Evolutionary conservation across 73 alveolate genomes (phyloP).

Genomic region (Blepharisma stoltei): DNA sequence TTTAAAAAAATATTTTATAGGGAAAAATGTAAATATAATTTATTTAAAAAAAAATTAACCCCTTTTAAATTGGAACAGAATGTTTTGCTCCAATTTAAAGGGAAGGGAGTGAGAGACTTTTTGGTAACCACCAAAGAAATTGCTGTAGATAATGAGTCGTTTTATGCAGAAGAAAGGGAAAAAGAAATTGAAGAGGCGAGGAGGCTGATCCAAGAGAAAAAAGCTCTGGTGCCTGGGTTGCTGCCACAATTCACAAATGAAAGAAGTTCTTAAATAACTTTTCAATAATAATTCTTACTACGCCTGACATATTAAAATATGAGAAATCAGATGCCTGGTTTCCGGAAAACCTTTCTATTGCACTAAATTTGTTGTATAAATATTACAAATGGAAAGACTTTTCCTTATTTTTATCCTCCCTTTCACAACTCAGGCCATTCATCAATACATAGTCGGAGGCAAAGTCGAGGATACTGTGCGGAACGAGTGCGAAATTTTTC

Average conservation of each 20-base stretch:
- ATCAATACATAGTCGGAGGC: too few species aligned
- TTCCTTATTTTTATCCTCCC: too few species aligned
- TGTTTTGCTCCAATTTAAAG: too few species aligned
- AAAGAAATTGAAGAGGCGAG: conserved; percentile 74
- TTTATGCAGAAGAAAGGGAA: conserved; percentile 77
- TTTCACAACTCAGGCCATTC: too few species aligned
- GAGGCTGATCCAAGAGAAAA: conserved; percentile 56
- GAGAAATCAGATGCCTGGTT: background rate
- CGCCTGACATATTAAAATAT: too few species aligned
- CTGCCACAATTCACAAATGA: conserved; percentile 47
- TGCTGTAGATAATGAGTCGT: conserved; percentile 72
- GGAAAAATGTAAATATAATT: too few species aligned
- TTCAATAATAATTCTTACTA: conserved; percentile 24
- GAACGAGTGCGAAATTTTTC: too few species aligned
- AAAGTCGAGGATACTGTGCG: too few species aligned
- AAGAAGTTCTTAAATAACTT: conserved; percentile 51
- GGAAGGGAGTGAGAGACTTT: conserved; percentile 87
- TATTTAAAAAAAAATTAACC: too few species aligned
- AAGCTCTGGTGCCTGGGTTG: conserved; percentile 71
- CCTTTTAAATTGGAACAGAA: too few species aligned
- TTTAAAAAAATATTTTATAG: too few species aligned
- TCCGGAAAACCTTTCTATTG: background rate
- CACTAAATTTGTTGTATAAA: background rate
- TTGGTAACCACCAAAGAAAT: conserved; percentile 67
- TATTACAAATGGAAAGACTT: too few species aligned